phyloP scores from a whole-genome alignment of 164 flowering plant genomes.

The Stephania yunnanensis region DNA sequence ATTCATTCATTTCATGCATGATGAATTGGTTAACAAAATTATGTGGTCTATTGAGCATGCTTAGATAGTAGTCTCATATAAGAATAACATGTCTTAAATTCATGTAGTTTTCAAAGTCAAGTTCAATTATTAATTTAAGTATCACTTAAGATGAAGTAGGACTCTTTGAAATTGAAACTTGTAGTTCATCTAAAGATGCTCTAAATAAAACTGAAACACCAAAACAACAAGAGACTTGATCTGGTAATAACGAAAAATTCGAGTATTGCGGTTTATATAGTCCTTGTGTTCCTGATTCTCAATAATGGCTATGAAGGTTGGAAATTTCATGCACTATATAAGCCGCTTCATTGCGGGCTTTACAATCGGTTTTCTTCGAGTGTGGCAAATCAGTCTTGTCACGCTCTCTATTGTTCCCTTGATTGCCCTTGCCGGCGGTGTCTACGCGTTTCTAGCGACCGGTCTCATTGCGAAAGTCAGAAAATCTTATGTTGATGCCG shows the following conservation, averaged over 20 bases:
- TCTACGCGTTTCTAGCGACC: conserved; percentile 72
- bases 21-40: background rate
- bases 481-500: conserved; percentile 86
- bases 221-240: too few relatives aligned
- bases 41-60: background rate
- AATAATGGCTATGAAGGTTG: conserved; percentile 46
- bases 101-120: background rate
- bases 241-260: too few relatives aligned
- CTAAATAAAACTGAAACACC: too few relatives aligned
- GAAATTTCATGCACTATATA: conserved; percentile 89
- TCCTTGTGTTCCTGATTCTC: background rate
- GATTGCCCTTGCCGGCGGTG: conserved; percentile 88
- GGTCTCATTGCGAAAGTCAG: conserved; percentile 83
- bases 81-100: too few relatives aligned
- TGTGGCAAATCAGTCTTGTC: conserved; percentile 94
- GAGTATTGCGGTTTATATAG: background rate
- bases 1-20: background rate
- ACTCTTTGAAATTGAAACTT: too few relatives aligned
- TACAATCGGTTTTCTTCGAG: conserved; percentile 66
- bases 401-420: conserved; percentile 90
- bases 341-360: conserved; percentile 85
- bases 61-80: background rate
- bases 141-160: background rate
- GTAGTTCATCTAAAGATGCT: too few relatives aligned
- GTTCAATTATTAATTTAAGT: background rate